A percentile compares a stretch with the other conserved stretches of the same genome.
These are phyloP conservation scores for Candida tammaniensis DNA, from an alignment of 805 yeast species.

Conservation along the genomic window DNA sequence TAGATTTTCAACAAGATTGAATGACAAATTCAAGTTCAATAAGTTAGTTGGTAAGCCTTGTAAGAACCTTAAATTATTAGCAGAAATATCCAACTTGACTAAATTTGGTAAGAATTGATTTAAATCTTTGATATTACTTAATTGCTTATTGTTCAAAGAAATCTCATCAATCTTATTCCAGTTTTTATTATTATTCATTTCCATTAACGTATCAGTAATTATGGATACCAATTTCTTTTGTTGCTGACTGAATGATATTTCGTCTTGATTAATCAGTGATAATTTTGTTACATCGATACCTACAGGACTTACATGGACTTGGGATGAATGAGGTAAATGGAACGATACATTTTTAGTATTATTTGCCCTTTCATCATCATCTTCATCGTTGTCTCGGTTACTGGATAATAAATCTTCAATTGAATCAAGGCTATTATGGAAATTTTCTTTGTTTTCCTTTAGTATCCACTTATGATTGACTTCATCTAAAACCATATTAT, in stretches of 20 bases:
- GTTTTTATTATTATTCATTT: slow-evolving; percentile 20
- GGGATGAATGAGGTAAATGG: slow-evolving; percentile 27
- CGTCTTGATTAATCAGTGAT: slow-evolving; percentile 41
- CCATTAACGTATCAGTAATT: slow-evolving; percentile 41
- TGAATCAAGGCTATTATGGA: slow-evolving; percentile 30
- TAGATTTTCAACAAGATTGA: slow-evolving; percentile 38
- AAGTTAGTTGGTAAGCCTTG: slow-evolving; percentile 45
- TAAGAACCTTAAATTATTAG: slow-evolving; percentile 40
- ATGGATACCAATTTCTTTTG: slow-evolving; percentile 42
- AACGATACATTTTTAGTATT: slow-evolving; percentile 36
- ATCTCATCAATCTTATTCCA: slow-evolving; percentile 44
- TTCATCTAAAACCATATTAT: slow-evolving; percentile 31
- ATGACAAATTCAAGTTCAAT: slow-evolving; percentile 35
- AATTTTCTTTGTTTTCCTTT: slow-evolving; percentile 17
- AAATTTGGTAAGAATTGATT: slow-evolving; percentile 44
- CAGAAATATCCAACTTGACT: slow-evolving; percentile 35
- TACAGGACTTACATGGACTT: slow-evolving; percentile 13
- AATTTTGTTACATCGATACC: slow-evolving; percentile 36
- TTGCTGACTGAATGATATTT: slow-evolving; percentile 48
- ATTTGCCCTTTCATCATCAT: slow-evolving; percentile 8
- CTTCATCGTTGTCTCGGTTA: too few relatives aligned
- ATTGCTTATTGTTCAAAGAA: slow-evolving; percentile 27
- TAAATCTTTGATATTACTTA: slow-evolving; percentile 44
- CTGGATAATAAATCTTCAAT: slow-evolving; percentile 37
- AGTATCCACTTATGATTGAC: slow-evolving; percentile 31